Conservation (phyloP, 2,329 filamentous ascomycete genomes). For the Penicillium sp. region DNA sequence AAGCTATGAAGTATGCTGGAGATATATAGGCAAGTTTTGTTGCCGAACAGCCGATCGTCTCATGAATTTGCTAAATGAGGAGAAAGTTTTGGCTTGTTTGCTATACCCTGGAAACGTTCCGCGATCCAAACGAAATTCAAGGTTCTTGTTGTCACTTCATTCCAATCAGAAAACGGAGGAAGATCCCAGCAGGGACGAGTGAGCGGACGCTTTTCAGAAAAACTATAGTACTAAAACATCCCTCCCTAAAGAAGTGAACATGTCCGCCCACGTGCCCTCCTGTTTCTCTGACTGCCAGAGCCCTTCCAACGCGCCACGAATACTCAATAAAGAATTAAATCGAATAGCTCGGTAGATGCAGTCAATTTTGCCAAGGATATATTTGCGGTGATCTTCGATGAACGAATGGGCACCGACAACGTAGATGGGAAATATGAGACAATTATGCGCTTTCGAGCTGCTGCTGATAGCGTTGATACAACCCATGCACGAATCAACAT, state of each 20-base stretch:
- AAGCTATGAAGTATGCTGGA: neutral
- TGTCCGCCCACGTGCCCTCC: neutral
- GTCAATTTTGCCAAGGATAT: neutral
- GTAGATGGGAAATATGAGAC: neutral
- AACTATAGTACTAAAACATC: neutral
- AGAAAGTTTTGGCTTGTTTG: neutral
- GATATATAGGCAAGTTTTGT: neutral
- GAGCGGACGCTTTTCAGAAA: too few relatives aligned
- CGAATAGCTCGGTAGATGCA: neutral
- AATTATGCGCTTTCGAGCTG: neutral
- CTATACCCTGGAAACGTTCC: neutral
- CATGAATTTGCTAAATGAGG: neutral
- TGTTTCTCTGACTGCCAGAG: neutral
- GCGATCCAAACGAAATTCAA: neutral
- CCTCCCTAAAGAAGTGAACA: slow-evolving; percentile 3
- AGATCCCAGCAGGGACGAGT: too few relatives aligned
- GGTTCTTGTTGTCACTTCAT: neutral
- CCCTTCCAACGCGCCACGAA: neutral
- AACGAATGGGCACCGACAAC: neutral
- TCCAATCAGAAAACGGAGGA: neutral
- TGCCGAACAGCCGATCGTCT: neutral
- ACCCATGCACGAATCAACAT: neutral
- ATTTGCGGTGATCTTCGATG: neutral
- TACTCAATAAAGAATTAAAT: neutral
- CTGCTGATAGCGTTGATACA: neutral